phyloP scores from a whole-genome alignment of 768 basidiomycete species.

The Rhodotorula toruloides region DNA sequence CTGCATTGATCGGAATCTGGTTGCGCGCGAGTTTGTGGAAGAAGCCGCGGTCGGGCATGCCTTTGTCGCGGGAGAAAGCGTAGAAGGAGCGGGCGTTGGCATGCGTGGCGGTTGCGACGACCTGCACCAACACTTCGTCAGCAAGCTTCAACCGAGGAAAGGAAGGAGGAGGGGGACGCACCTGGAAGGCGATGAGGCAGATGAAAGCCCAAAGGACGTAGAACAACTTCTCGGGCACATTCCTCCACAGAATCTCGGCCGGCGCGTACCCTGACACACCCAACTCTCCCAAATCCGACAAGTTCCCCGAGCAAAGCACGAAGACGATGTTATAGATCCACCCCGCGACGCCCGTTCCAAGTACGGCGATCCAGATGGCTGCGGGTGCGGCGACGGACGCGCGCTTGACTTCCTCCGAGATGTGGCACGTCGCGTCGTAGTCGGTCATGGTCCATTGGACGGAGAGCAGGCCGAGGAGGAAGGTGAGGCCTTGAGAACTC shows the following conservation, averaged over 20 bases:
- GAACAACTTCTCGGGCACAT: slow-evolving; percentile 58
- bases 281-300: slow-evolving; percentile 47
- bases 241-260: slow-evolving; percentile 35
- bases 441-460: slow-evolving; percentile 52
- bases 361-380: slow-evolving; percentile 49
- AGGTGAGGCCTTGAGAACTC: slow-evolving; percentile 71
- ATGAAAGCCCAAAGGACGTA: slow-evolving; percentile 71
- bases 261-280: slow-evolving; percentile 68
- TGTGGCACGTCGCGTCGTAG: slow-evolving; percentile 48
- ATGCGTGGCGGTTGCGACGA: slow-evolving; percentile 57
- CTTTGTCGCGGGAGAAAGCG: slow-evolving; percentile 76
- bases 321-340: slow-evolving; percentile 72
- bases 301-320: slow-evolving; percentile 68
- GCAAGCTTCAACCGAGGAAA: too few relatives aligned
- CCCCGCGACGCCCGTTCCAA: slow-evolving; percentile 45
- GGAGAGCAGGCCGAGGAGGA: slow-evolving; percentile 74
- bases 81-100: slow-evolving; percentile 75
- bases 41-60: slow-evolving; percentile 60
- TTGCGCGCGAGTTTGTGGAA: slow-evolving; percentile 68
- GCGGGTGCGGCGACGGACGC: slow-evolving; percentile 49
- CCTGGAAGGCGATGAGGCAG: slow-evolving; percentile 81
- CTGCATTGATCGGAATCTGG: slow-evolving; percentile 56
- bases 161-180: slow-evolving; percentile 56
- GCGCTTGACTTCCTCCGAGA: slow-evolving; percentile 48
- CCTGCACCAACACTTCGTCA: not conserved